Evolutionary conservation across 148 eudicot species (phyloP).

Genomic region (Rhododendron henanense): DNA sequence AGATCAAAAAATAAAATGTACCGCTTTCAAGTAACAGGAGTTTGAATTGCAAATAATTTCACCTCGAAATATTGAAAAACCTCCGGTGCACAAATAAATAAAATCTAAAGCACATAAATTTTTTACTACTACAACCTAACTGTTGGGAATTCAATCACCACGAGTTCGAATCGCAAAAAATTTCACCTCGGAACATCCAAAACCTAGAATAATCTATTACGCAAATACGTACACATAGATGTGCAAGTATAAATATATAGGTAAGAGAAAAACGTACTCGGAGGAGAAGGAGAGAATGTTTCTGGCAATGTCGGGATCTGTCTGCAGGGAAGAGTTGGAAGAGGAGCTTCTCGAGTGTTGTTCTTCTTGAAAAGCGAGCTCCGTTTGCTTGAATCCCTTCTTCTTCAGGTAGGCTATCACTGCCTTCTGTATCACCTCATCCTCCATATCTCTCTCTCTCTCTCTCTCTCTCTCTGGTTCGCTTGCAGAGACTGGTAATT

Average conservation of each 20-base stretch:
- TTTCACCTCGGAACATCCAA: not conserved
- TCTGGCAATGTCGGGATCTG: slow-evolving; percentile 63
- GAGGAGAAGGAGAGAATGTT: slow-evolving; percentile 56
- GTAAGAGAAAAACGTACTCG: slow-evolving; percentile 30
- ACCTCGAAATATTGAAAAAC: not conserved
- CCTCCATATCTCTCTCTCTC: slow-evolving; percentile 16
- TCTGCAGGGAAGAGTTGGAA: slow-evolving; percentile 40
- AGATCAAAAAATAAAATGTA: not conserved
- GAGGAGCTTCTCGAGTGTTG: slow-evolving; percentile 45
- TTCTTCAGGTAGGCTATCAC: slow-evolving; percentile 77
- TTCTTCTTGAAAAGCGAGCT: slow-evolving; percentile 75
- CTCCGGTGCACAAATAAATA: not conserved
- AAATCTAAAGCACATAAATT: not conserved
- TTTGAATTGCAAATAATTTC: not conserved
- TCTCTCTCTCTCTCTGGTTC: not conserved
- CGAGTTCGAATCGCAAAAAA: not conserved
- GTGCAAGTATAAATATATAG: not conserved
- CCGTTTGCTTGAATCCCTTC: slow-evolving; percentile 82
- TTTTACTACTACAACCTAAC: not conserved
- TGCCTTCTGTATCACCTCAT: slow-evolving; percentile 71
- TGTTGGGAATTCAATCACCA: too few species aligned
- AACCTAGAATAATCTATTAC: not conserved
- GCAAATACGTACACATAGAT: not conserved
- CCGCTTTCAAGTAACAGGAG: not conserved
- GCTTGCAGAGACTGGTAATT: not conserved